Evolutionary conservation across 495 filamentous ascomycete species (phyloP).

Genomic region (Neurospora hispaniola): DNA sequence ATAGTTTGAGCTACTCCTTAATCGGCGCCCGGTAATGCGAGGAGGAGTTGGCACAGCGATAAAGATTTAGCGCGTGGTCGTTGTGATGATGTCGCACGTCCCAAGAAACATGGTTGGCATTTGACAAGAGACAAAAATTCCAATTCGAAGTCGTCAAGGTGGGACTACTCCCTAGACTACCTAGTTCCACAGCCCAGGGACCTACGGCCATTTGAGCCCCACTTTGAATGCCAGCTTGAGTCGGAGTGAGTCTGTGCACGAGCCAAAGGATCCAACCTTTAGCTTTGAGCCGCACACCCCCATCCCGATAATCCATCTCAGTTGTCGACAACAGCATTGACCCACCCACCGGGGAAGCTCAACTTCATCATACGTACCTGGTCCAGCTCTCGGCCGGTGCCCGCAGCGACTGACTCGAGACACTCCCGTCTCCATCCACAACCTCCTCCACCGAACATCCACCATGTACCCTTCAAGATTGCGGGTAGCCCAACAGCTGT

Average conservation of each 20-base stretch:
- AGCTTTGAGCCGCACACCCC: background rate
- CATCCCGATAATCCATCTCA: background rate
- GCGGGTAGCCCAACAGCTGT: conserved; percentile 26
- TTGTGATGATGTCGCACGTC: background rate
- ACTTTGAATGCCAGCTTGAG: background rate
- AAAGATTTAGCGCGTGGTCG: background rate
- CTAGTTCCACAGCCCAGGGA: no score
- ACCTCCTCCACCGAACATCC: conserved; percentile 21
- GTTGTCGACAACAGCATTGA: background rate
- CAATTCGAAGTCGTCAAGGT: background rate
- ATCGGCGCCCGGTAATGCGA: background rate
- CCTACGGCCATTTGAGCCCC: background rate
- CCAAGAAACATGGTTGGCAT: background rate
- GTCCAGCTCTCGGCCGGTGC: conserved; percentile 2
- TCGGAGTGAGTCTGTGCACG: background rate
- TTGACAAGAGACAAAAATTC: background rate
- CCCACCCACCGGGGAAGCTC: background rate
- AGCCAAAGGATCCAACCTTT: background rate
- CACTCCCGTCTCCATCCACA: conserved; percentile 14
- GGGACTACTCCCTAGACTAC: background rate
- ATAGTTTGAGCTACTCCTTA: background rate
- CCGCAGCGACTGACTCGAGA: conserved; percentile 8
- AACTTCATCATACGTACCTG: conserved; percentile 1
- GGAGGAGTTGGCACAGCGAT: background rate
- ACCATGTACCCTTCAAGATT: conserved; percentile 48